Base-by-base conservation (phyloP, 352 stramenopile species). In the Blastocystis sp. region DNA sequence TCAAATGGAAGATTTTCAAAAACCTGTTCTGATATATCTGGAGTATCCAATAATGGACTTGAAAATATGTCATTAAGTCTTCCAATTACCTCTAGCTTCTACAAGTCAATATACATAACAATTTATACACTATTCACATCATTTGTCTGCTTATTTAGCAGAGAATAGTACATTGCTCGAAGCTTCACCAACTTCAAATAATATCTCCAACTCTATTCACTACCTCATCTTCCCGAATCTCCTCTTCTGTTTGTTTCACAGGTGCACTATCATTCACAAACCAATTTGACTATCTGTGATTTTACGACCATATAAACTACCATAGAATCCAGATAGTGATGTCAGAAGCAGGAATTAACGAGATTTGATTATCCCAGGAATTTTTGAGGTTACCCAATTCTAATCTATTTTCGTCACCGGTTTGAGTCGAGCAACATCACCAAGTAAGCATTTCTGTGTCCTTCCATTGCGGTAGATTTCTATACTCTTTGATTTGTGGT, bases 1-100 rank as follows among this genome's bases (percentile, higher is more conserved):
- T 80, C 69, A 56, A 80, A 80, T 7, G 69, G 46, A n/a, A 80
- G 24, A 35, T 80, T 35, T 4, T 80, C 69, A 52, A 80, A 80
- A 16, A 29, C 19, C 14, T 46, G 27, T n/a, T 80, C 69, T 35
- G n/a, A 16, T 16, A 21, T n/a, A 21, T 12, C 35, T 35, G 52
- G 24, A 32, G n/a, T 12, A 3, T 58, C n/a, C 16, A 58, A 19
- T 46, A 46, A 7, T 12, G 21, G 37, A 14, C 42, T 80, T n/a
- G 43, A 27, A n/a, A 19, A 42, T 29, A 80, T 80, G 6, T 24
- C 16, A 14, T 43, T 9, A 9, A 80, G 46, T 37, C 65, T 21
- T 9, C 65, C 4, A 58, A 80, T 80, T 1, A 35, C 21, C 19
- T 35, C 3, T 7, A 19, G 39, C 9, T 61, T 80, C 69, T 80